A percentile compares a stretch with the other conserved stretches of the same genome.
phyloP scores from a whole-genome alignment of 768 basidiomycete species.

The Phanerochaete carnosa region DNA sequence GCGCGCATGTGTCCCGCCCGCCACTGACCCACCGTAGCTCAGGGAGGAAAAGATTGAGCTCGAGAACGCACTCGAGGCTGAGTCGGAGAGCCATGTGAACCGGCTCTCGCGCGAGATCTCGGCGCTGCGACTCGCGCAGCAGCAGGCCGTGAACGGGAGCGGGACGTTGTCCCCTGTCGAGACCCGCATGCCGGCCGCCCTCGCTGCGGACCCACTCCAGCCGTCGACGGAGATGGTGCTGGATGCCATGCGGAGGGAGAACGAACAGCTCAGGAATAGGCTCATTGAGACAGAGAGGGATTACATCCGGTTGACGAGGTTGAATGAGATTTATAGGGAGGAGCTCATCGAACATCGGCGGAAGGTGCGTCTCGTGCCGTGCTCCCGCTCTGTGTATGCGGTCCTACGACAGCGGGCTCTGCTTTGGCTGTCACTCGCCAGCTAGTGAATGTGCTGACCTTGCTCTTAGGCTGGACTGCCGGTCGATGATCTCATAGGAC shows the following conservation, averaged over 20 bases:
- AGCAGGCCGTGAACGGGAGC: conserved; percentile 38
- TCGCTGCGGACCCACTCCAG: conserved; percentile 14
- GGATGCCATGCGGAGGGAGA: conserved; percentile 75
- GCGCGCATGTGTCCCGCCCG: neutral
- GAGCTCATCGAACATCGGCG: conserved; percentile 77
- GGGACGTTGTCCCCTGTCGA: conserved; percentile 22
- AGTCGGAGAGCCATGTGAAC: conserved; percentile 84
- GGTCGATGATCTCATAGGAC: conserved; percentile 76
- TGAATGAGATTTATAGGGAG: conserved; percentile 84
- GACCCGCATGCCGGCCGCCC: conserved; percentile 7
- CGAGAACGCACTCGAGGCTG: conserved; percentile 80
- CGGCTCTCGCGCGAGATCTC: conserved; percentile 67
- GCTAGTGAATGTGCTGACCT: neutral
- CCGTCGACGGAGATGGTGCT: conserved; percentile 58
- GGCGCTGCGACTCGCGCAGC: conserved; percentile 58
- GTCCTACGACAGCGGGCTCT: neutral
- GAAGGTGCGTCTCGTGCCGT: conserved; percentile 49
- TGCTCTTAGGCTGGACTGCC: conserved; percentile 59
- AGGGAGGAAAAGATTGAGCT: conserved; percentile 82
- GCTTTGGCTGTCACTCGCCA: neutral
- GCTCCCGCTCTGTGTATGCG: neutral
- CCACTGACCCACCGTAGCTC: conserved; percentile 41
- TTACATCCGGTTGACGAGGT: conserved; percentile 65
- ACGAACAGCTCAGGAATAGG: conserved; percentile 65
- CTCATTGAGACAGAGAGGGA: conserved; percentile 76